These are phyloP conservation scores for Endogone sp. DNA, from an alignment of 192 early-diverging fungal genomes.

Conservation along the genomic window DNA sequence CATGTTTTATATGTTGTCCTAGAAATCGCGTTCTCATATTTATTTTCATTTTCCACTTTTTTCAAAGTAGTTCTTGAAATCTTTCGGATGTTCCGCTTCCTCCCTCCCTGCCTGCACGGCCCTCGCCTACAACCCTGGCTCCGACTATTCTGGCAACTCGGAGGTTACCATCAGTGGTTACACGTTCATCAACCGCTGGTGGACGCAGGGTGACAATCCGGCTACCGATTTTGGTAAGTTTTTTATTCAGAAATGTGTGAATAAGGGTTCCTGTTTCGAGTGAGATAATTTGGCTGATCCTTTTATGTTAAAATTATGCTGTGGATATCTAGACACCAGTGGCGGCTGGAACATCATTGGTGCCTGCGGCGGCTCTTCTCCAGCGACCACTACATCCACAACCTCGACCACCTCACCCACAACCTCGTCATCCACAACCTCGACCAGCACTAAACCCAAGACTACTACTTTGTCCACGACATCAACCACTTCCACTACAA, in stretches of 20 bases:
- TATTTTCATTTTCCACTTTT: too few relatives aligned
- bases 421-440: slow-evolving; percentile 1
- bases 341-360: too few relatives aligned
- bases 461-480: slow-evolving; percentile 15
- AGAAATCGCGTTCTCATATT: too few relatives aligned
- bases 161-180: slow-evolving; percentile 33
- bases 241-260: too few relatives aligned
- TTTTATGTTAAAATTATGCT: too few relatives aligned
- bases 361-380: slow-evolving; percentile 8
- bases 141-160: slow-evolving; percentile 30
- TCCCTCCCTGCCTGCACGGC: slow-evolving; percentile 6
- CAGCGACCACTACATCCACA: slow-evolving; percentile 26
- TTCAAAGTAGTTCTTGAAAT: too few relatives aligned
- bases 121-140: slow-evolving; percentile 14
- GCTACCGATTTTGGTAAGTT: neutral
- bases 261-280: too few relatives aligned
- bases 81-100: too few relatives aligned
- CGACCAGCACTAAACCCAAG: neutral
- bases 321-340: too few relatives aligned
- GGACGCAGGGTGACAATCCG: slow-evolving; percentile 28
- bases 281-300: too few relatives aligned
- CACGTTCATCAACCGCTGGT: slow-evolving; percentile 37
- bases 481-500: slow-evolving; percentile 2
- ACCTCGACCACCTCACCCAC: slow-evolving; percentile 6
- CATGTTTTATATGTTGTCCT: too few relatives aligned